Base-by-base conservation (phyloP, 2,329 filamentous ascomycete species). In the Gnomoniopsis smithogilvyi region DNA sequence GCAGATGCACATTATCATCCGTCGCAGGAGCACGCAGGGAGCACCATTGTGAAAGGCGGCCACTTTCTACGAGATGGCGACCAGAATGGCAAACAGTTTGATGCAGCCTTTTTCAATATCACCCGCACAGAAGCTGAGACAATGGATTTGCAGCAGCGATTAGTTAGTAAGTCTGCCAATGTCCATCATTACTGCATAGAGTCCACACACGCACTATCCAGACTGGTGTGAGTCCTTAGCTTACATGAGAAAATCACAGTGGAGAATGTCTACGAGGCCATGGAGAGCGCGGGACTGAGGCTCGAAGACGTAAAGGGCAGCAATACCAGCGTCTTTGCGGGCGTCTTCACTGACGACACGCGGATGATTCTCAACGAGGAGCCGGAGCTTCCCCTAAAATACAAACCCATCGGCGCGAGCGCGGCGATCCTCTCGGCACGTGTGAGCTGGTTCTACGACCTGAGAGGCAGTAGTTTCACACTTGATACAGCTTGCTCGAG, bases 401-500 rank as follows among this genome's bases (percentile, higher is more conserved):
- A 74, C 56, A 64, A 69, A 34, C 67, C 71, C 8, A 74, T 74
- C 17, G 75, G 75, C 60, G 70, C 66, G 1, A 69, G 69, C 6
- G 66, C 68, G 4, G 69, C 70, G 6, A 73, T 77, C 56, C 58
- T 73, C 6, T 69, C 74, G 0, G 78, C 78, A 61, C 69, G 76
- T 3, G 64, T 79, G 2, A 78, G 74, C 0, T 75, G 77, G 59
- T 74, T 73, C 58, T 76, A 56, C 51, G 72, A 80, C 58, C 68
- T 79, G 30, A 64, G 65, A 6, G 78, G 78, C 0, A 72, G 76
- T 0, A 75, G 74, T 60, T 67, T 80, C 63, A 76, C 76, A 0
- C 65, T 80, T 1, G 77, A 80, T 56, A 80, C 79, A 0, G 79
- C 73, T 3, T 81, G 78, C 62, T 79, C 77, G 0, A 72, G 73